phyloP scores from a whole-genome alignment of 768 basidiomycete species.

The Mycena chlorophos region DNA sequence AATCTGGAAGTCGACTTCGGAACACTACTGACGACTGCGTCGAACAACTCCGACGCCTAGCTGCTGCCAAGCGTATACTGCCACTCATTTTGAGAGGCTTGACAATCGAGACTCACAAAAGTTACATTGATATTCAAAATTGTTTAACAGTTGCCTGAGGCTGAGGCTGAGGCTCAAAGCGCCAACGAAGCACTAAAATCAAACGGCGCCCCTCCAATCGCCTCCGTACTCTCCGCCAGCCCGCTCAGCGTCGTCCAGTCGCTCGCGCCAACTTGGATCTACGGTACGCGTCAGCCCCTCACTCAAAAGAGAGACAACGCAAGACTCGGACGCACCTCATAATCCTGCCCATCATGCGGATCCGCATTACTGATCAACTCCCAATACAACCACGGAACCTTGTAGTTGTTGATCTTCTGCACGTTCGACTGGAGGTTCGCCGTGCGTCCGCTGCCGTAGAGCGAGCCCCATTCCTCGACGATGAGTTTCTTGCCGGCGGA shows the following conservation, averaged over 20 bases:
- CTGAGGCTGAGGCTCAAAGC: conserved; percentile 2
- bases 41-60: too few species aligned
- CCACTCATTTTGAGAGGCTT: too few species aligned
- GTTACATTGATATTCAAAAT: too few species aligned
- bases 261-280: conserved; percentile 27
- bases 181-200: conserved; percentile 26
- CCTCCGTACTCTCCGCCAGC: conserved; percentile 13
- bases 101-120: too few species aligned
- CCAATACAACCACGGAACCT: conserved; percentile 42
- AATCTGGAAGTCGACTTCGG: too few species aligned
- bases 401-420: conserved; percentile 33
- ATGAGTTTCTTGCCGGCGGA: conserved; percentile 38
- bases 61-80: too few species aligned
- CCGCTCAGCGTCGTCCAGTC: conserved; percentile 24
- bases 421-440: conserved; percentile 34
- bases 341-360: conserved; percentile 33
- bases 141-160: too few species aligned
- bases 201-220: conserved; percentile 23
- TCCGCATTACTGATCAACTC: conserved; percentile 38
- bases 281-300: not conserved
- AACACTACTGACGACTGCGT: too few species aligned
- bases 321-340: conserved; percentile 17
- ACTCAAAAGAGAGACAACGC: not conserved
- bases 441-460: conserved; percentile 30
- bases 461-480: conserved; percentile 40